Conservation (phyloP, 768 basidiomycete species). For the Saitozyma sp. region DNA sequence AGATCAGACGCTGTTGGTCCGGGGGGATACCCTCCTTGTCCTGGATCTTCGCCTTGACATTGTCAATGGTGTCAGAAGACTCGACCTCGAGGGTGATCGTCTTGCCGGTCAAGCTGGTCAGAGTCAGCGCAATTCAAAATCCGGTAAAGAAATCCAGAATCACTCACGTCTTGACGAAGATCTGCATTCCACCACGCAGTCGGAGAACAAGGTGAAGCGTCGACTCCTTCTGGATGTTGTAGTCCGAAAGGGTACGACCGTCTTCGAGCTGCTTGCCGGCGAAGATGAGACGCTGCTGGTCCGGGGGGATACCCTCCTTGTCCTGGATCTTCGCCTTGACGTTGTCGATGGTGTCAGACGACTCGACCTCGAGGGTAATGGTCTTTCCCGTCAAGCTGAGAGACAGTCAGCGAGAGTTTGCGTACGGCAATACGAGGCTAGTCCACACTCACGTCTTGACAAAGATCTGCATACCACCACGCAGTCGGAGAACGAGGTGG, state of each 20-base stretch:
- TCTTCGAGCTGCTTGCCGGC: slow-evolving; percentile 52
- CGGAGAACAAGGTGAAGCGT: slow-evolving; percentile 96
- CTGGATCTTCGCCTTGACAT: slow-evolving; percentile 90
- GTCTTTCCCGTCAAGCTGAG: slow-evolving; percentile 74
- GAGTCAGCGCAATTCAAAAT: slow-evolving; percentile 3
- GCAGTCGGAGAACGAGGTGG: slow-evolving; percentile 93
- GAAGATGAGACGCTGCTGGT: slow-evolving; percentile 51
- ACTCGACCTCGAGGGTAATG: slow-evolving; percentile 81
- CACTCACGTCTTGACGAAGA: slow-evolving; percentile 51
- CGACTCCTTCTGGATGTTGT: slow-evolving; percentile 88
- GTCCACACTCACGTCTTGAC: slow-evolving; percentile 87
- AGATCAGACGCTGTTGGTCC: slow-evolving; percentile 87
- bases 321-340: slow-evolving; percentile 78
- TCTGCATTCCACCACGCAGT: slow-evolving; percentile 87
- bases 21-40: slow-evolving; percentile 64
- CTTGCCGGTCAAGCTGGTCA: slow-evolving; percentile 66
- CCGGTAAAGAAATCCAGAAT: too few species aligned
- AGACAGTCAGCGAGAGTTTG: slow-evolving; percentile 9
- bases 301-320: slow-evolving; percentile 48
- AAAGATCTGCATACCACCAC: slow-evolving; percentile 96
- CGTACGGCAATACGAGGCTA: not conserved
- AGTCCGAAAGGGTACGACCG: slow-evolving; percentile 43
- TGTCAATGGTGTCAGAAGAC: slow-evolving; percentile 89
- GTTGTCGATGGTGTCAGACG: slow-evolving; percentile 79
- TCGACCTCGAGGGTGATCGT: slow-evolving; percentile 92